Evolutionary conservation across 768 basidiomycete genomes (phyloP).

Genomic region (Panaeolus cyanescens): DNA sequence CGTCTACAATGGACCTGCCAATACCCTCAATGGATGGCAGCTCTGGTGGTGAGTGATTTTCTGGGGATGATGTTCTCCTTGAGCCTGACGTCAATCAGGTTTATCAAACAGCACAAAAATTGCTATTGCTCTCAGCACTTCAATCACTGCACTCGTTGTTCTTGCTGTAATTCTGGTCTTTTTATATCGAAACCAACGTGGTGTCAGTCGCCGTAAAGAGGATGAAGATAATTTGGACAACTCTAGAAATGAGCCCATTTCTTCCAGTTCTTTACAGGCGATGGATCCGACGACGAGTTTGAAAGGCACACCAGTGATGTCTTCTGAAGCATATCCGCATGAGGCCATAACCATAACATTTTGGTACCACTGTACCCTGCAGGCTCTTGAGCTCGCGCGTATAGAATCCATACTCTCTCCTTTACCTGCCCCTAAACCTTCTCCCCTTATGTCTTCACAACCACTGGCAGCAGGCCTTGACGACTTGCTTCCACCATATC

Average conservation of each 20-base stretch:
- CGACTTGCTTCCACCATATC: too few species aligned
- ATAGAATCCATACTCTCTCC: constrained; percentile 39
- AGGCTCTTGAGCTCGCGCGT: constrained; percentile 28
- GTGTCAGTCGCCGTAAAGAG: neutral
- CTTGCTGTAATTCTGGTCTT: neutral
- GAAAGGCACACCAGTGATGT: neutral
- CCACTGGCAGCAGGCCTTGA: too few species aligned
- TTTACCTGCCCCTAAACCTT: too few species aligned
- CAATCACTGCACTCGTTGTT: neutral
- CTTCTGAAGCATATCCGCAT: neutral
- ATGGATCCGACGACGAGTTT: too few species aligned
- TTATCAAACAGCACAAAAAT: neutral
- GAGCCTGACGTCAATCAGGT: neutral
- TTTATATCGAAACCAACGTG: neutral
- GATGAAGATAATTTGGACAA: neutral
- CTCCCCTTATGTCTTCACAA: too few species aligned
- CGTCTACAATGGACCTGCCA: neutral
- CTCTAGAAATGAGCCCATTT: neutral
- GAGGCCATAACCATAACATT: constrained; percentile 29
- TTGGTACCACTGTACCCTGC: constrained; percentile 40
- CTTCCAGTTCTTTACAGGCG: too few species aligned
- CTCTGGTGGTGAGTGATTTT: too few species aligned
- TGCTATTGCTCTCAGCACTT: neutral
- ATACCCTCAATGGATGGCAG: too few species aligned
- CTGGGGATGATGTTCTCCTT: neutral